Conservation (phyloP, 257 asterid species). For the Nicotiana sylvestris region DNA sequence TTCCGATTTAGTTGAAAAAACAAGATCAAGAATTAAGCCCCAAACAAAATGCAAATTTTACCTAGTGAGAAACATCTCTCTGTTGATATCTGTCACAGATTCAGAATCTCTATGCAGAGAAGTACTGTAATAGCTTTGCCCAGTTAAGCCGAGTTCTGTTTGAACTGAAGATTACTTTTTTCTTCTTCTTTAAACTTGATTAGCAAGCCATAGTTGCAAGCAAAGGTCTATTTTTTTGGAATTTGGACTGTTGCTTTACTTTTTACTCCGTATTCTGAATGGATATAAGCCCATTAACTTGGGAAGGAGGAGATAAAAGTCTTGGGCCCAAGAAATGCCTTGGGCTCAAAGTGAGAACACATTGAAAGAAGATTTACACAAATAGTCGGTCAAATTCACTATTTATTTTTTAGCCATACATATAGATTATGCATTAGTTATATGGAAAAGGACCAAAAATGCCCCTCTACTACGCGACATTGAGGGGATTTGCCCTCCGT, state of each 20-base stretch:
- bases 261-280: no score
- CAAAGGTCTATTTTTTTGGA: background rate
- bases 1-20: background rate
- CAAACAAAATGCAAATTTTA: background rate
- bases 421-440: no score
- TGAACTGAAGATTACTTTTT: background rate
- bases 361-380: no score
- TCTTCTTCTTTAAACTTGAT: background rate
- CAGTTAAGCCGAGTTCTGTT: background rate
- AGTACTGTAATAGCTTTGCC: background rate
- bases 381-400: no score
- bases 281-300: no score
- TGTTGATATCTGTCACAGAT: background rate
- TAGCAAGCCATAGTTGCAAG: background rate
- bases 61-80: conserved; percentile 4
- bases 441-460: no score
- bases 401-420: no score
- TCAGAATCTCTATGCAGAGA: background rate
- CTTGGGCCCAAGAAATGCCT: no score
- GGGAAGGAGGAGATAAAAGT: no score
- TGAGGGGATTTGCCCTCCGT: no score
- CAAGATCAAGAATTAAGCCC: background rate
- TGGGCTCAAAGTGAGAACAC: no score
- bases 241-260: background rate
- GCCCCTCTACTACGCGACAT: no score